A percentile compares a stretch with the other conserved stretches of the same genome.
These are phyloP conservation scores for Ustilago xerochloae DNA, from an alignment of 1,284 basidiomycete species.

Conservation along the genomic window DNA sequence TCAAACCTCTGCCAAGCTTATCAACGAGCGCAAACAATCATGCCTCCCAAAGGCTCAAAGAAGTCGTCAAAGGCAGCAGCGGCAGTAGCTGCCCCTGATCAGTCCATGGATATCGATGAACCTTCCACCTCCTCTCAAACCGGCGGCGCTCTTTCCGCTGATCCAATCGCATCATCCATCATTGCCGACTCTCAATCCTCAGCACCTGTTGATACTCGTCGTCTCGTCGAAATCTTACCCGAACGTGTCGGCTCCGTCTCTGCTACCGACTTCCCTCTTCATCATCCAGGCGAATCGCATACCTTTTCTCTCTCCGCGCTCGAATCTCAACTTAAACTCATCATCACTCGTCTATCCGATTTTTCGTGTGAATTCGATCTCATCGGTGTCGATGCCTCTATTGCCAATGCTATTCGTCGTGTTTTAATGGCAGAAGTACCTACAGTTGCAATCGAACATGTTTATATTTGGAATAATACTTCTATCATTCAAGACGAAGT, in stretches of 20 bases:
- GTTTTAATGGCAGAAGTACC: conserved; percentile 89
- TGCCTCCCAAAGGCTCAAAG: conserved; percentile 46
- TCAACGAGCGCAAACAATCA: too few species aligned
- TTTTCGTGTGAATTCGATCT: conserved; percentile 86
- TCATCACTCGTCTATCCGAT: conserved; percentile 58
- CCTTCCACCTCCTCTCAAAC: conserved; percentile 30
- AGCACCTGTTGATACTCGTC: conserved; percentile 45
- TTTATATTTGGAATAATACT: conserved; percentile 96
- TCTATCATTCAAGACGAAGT: conserved; percentile 95
- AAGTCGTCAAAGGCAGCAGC: conserved; percentile 15
- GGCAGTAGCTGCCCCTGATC: conserved; percentile 9
- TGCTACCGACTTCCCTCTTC: conserved; percentile 59
- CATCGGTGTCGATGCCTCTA: conserved; percentile 92
- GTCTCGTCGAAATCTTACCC: conserved; percentile 62
- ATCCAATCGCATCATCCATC: conserved; percentile 36
- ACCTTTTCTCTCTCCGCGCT: conserved; percentile 49
- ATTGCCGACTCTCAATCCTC: conserved; percentile 37
- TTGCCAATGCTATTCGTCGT: conserved; percentile 92
- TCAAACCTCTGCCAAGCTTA: too few species aligned
- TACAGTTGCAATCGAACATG: conserved; percentile 89
- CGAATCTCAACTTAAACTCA: conserved; percentile 46
- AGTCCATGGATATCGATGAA: conserved; percentile 43
- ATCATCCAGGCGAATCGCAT: conserved; percentile 50
- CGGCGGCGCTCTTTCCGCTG: conserved; percentile 32
- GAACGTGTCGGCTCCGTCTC: conserved; percentile 64